Evolutionary conservation across 495 filamentous ascomycete genomes (phyloP), one percentile per base, ranked within the genome.

Genomic region (Aspergillus incahuasiensis): DNA sequence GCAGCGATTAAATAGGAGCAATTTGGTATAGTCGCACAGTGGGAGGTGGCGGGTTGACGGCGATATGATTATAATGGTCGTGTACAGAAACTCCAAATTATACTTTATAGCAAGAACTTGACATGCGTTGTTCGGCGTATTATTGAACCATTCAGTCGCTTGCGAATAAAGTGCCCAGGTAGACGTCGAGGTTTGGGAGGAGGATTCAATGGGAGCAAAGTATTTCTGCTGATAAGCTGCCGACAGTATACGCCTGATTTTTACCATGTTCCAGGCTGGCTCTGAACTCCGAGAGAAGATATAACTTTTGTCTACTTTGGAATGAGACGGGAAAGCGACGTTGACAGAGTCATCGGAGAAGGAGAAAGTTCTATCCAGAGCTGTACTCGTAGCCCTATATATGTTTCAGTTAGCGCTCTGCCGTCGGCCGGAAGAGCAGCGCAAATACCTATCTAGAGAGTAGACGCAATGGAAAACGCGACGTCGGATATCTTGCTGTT

Each of bases 281-380:
- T 70, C 70, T 74, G 67, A 76, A 67, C 59, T 81, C 72, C 66
- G 78, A 60, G 62, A 74, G 68, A 70, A 82, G 61, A 70, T 74
- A 66, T 75, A 32, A 58, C 66, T 69, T 62, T 72, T 43, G 52
- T 74, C 62, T 55, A 78, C 71, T 41, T 65, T 59, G 32, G 64
- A 56, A 11, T 52, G 57, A 16, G 70, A 67, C 9, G 81, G 81
- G 58, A 88, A 73, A 9, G 72, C 78, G 35, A 95, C 90, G 57
- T 86, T 84, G 2, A 86, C 79, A n/a, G 90, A 87, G 38, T 88
- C 89, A 66, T 97, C 92, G 0, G 89, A 90, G 65, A 97, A 94
- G 5, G 92, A 95, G 67, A 95, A 95, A 0, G 88, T 84, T 39
- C 90, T 79, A 25, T 85, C 83, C 48, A 91, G 80, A 15, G 90